Percentiles rank a stretch among this genome's conserved stretches.
phyloP scores from a whole-genome alignment of 148 eudicot species.

The Amaranthus hypochondriacus region DNA sequence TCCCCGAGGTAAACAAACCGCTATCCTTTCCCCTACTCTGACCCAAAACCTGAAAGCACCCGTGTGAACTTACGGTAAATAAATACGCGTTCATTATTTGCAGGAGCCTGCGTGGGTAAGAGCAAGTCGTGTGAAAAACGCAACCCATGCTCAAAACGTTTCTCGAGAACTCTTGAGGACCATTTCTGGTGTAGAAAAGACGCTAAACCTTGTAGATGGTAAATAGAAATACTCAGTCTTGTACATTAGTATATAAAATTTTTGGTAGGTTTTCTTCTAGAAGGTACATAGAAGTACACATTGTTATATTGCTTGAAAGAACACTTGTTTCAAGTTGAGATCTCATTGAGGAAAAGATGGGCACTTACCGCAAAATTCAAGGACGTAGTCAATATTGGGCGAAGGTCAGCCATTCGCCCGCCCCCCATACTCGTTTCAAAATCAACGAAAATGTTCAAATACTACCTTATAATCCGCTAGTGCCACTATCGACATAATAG shows the following conservation, averaged over 20 bases:
- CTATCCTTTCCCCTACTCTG: background rate
- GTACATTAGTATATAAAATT: constrained; percentile 23
- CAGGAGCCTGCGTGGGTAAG: constrained; percentile 97
- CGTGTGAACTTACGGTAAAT: background rate
- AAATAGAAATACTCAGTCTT: background rate
- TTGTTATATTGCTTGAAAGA: no score
- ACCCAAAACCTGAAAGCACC: background rate
- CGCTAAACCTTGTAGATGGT: constrained; percentile 5
- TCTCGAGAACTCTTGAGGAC: constrained; percentile 72
- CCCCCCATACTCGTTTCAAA: no score
- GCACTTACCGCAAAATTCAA: no score
- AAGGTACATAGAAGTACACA: constrained; percentile 11
- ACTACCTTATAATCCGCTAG: no score
- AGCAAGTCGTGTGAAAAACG: constrained; percentile 69
- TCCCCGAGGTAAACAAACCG: constrained; percentile 62
- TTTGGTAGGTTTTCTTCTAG: constrained; percentile 21
- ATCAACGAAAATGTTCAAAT: no score
- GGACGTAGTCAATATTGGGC: no score
- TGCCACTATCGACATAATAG: no score
- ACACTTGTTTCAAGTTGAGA: no score
- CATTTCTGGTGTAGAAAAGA: constrained; percentile 47
- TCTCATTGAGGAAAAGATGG: no score
- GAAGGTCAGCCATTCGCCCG: no score
- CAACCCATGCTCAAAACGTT: constrained; percentile 62
- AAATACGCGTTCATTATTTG: background rate